A percentile compares a stretch with the other conserved stretches of the same genome.
Evolutionary conservation across 352 stramenopile genomes (phyloP).

Genomic region (Nothophytophthora sp.): DNA sequence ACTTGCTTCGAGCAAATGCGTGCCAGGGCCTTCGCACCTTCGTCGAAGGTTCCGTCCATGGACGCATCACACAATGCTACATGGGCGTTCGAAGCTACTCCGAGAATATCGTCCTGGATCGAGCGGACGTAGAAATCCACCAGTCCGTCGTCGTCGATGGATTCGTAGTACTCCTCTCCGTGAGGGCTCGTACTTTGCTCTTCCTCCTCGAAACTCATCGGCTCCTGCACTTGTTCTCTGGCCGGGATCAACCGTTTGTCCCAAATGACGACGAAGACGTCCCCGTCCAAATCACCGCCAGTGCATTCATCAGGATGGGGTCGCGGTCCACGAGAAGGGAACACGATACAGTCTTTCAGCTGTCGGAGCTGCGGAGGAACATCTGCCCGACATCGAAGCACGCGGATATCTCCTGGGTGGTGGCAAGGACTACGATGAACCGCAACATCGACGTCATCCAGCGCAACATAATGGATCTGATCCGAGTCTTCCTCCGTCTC

Average conservation of each 20-base stretch:
- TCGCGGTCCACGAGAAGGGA: constrained; percentile 63
- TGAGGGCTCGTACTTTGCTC: constrained; percentile 10
- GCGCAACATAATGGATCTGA: constrained; percentile 15
- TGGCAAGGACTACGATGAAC: constrained; percentile 81
- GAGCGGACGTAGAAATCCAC: constrained; percentile 78
- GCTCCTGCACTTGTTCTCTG: constrained; percentile 34
- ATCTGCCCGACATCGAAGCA: constrained; percentile 53
- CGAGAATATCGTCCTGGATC: constrained; percentile 73
- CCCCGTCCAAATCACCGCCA: constrained; percentile 79
- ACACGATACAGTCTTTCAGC: constrained; percentile 76
- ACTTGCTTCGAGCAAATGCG: constrained; percentile 75
- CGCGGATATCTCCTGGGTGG: constrained; percentile 73
- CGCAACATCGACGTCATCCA: constrained; percentile 52
- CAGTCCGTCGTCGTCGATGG: constrained; percentile 45
- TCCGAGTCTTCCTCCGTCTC: constrained; percentile 34
- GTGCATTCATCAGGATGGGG: constrained; percentile 83
- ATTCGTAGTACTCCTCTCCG: constrained; percentile 24
- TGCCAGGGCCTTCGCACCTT: constrained; percentile 51
- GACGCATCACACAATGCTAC: constrained; percentile 62
- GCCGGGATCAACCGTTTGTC: constrained; percentile 67
- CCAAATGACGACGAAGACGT: constrained; percentile 86
- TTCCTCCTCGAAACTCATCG: constrained; percentile 51
- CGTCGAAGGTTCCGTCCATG: constrained; percentile 44
- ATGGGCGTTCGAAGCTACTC: constrained; percentile 78
- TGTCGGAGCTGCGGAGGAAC: constrained; percentile 44